Percentiles rank a stretch among this genome's conserved stretches.
These are phyloP conservation scores for Epichloe gansuensis DNA, from an alignment of 2,329 filamentous ascomycete genomes.

Conservation along the genomic window DNA sequence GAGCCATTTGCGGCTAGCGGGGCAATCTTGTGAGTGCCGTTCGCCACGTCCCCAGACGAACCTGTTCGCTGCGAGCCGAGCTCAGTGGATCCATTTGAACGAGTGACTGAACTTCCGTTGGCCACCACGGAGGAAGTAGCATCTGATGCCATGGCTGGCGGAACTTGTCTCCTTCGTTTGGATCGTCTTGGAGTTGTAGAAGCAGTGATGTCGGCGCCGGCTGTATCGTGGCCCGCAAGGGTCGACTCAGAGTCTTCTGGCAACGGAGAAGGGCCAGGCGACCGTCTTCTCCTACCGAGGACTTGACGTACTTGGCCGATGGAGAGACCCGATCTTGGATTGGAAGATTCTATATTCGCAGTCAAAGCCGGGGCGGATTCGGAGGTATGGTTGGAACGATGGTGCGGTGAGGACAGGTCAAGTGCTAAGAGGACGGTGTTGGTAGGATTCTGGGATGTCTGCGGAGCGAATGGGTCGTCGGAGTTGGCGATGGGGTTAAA, in stretches of 20 bases:
- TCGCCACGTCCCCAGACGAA: constrained; percentile 21
- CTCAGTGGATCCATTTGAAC: constrained; percentile 30
- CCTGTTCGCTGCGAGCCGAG: constrained; percentile 11
- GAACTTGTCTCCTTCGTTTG: constrained; percentile 44
- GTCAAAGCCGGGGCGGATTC: constrained; percentile 18
- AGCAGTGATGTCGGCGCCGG: constrained; percentile 6
- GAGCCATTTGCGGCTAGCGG: constrained; percentile 41
- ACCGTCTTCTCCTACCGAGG: constrained; percentile 44
- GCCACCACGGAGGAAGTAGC: constrained; percentile 35
- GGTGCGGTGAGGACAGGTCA: constrained; percentile 13
- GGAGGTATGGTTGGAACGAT: constrained; percentile 12
- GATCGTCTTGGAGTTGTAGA: constrained; percentile 13
- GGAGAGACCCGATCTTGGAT: constrained; percentile 13
- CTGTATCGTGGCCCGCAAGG: constrained; percentile 13
- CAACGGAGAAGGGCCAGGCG: constrained; percentile 26
- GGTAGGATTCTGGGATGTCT: constrained; percentile 34
- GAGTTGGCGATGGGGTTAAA: constrained; percentile 28
- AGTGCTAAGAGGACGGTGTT: constrained; percentile 33
- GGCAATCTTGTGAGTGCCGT: constrained; percentile 34
- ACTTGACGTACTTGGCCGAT: constrained; percentile 23
- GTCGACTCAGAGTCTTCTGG: constrained; percentile 14
- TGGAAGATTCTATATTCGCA: constrained; percentile 30
- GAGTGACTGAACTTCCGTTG: constrained; percentile 38
- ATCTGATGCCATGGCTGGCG: constrained; percentile 49
- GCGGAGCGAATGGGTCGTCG: constrained; percentile 52